Evolutionary conservation across 441 rosid genomes (phyloP).

Genomic region (Syzygium malaccense): DNA sequence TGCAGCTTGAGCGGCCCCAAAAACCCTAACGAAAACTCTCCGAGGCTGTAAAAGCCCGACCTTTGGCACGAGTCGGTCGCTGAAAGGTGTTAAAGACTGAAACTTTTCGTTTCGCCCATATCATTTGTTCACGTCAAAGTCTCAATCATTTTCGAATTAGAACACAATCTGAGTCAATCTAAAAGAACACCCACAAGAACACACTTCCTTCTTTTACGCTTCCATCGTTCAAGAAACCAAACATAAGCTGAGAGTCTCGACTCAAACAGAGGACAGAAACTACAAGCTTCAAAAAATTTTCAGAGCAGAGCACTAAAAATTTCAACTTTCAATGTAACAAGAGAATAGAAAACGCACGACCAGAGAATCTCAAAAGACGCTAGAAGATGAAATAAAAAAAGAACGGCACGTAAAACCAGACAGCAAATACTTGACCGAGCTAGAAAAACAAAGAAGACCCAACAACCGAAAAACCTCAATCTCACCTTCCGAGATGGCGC

Average conservation of each 20-base stretch:
- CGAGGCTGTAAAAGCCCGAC: neutral
- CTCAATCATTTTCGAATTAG: neutral
- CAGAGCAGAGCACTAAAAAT: neutral
- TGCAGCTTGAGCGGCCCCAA: neutral
- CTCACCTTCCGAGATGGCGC: slow-evolving; percentile 81
- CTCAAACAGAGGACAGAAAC: neutral
- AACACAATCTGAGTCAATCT: neutral
- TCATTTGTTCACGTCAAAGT: neutral
- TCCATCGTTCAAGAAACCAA: neutral
- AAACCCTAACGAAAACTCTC: neutral
- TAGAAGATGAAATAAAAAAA: neutral
- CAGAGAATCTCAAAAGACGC: neutral
- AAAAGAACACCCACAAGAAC: neutral
- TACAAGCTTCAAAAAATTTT: neutral
- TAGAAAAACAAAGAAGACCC: neutral
- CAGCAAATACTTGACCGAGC: neutral
- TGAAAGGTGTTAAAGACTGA: neutral
- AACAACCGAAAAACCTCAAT: neutral
- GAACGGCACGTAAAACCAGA: neutral
- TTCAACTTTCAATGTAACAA: neutral
- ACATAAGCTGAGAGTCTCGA: neutral
- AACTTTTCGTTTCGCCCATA: neutral
- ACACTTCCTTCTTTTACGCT: neutral
- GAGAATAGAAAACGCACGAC: neutral
- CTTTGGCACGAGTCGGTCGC: neutral